Evolutionary conservation across 768 basidiomycete genomes (phyloP).

Genomic region (Boletellus sp.): DNA sequence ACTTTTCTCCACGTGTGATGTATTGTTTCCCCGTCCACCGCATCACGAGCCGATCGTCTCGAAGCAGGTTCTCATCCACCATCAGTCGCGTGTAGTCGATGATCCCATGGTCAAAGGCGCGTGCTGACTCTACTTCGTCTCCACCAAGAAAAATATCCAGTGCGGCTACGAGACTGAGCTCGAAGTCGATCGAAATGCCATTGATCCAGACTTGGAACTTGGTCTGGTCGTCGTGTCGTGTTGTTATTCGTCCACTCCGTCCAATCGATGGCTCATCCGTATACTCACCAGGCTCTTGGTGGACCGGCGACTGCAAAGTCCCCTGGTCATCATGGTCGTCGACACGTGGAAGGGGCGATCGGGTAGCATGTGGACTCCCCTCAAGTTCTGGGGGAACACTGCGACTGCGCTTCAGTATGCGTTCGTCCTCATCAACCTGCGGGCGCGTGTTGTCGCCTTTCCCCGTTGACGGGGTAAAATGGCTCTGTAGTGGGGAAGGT

Average conservation of each 20-base stretch:
- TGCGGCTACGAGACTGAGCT: slow-evolving; percentile 60
- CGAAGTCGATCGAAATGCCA: slow-evolving; percentile 58
- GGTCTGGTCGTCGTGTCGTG: slow-evolving; percentile 57
- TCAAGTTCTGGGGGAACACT: slow-evolving; percentile 56
- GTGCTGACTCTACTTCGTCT: slow-evolving; percentile 53
- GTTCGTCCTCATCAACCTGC: slow-evolving; percentile 19
- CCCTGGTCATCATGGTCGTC: slow-evolving; percentile 24
- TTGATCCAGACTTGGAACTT: slow-evolving; percentile 65
- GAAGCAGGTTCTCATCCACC: slow-evolving; percentile 56
- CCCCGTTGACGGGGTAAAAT: slow-evolving; percentile 34
- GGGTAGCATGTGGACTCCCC: slow-evolving; percentile 36
- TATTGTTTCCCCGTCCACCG: slow-evolving; percentile 72
- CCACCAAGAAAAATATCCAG: slow-evolving; percentile 28
- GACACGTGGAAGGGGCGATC: slow-evolving; percentile 17
- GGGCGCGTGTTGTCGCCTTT: slow-evolving; percentile 12
- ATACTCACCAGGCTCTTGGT: slow-evolving; percentile 4
- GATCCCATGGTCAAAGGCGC: slow-evolving; percentile 55
- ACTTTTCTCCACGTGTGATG: slow-evolving; percentile 70
- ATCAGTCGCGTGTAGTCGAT: slow-evolving; percentile 66
- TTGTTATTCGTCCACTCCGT: slow-evolving; percentile 52
- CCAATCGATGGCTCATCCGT: slow-evolving; percentile 34
- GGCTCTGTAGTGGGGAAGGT: slow-evolving; percentile 60
- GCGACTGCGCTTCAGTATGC: slow-evolving; percentile 42
- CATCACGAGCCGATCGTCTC: slow-evolving; percentile 66
- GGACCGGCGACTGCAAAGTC: background rate